Percentiles rank a stretch among this genome's conserved stretches.
Evolutionary conservation across 768 basidiomycete species (phyloP).

Genomic region (Leucogyrophana mollusca): DNA sequence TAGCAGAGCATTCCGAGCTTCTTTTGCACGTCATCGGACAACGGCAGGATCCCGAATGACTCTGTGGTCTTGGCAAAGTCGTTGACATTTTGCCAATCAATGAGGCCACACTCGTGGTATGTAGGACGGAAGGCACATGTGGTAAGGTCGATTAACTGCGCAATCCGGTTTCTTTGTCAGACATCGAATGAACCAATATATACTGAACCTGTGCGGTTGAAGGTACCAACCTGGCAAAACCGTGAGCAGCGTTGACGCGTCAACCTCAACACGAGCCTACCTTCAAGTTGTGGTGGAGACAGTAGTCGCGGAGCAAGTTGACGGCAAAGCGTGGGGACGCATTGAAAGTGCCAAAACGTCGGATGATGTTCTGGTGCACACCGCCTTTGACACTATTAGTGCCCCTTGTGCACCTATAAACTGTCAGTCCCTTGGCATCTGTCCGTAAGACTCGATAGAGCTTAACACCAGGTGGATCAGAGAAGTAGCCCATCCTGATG

Average conservation of each 20-base stretch:
- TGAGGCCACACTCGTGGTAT: neutral
- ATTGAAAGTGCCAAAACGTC: slow-evolving; percentile 13
- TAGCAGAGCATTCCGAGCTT: slow-evolving; percentile 15
- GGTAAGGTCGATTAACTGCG: neutral
- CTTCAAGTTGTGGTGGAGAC: slow-evolving; percentile 25
- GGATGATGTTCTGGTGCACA: slow-evolving; percentile 29
- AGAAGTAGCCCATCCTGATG: slow-evolving; percentile 23
- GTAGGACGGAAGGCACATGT: neutral
- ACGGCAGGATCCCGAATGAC: slow-evolving; percentile 13
- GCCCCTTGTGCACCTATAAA: slow-evolving; percentile 19
- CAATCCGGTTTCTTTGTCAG: slow-evolving; percentile 19
- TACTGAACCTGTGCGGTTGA: slow-evolving; percentile 19
- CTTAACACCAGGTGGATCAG: slow-evolving; percentile 30
- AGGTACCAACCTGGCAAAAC: slow-evolving; percentile 19
- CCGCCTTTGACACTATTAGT: slow-evolving; percentile 36
- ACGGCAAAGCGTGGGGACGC: slow-evolving; percentile 20
- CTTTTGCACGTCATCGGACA: slow-evolving; percentile 10
- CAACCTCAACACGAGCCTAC: slow-evolving; percentile 3
- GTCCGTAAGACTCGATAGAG: slow-evolving; percentile 16
- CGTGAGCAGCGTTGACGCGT: too few species aligned
- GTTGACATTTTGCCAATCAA: slow-evolving; percentile 18
- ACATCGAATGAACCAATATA: slow-evolving; percentile 22
- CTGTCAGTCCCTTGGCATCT: slow-evolving; percentile 13
- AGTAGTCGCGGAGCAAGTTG: slow-evolving; percentile 19
- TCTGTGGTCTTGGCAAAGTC: slow-evolving; percentile 4